Base-by-base conservation (phyloP, 768 basidiomycete species). In the Naganishia antarctica region DNA sequence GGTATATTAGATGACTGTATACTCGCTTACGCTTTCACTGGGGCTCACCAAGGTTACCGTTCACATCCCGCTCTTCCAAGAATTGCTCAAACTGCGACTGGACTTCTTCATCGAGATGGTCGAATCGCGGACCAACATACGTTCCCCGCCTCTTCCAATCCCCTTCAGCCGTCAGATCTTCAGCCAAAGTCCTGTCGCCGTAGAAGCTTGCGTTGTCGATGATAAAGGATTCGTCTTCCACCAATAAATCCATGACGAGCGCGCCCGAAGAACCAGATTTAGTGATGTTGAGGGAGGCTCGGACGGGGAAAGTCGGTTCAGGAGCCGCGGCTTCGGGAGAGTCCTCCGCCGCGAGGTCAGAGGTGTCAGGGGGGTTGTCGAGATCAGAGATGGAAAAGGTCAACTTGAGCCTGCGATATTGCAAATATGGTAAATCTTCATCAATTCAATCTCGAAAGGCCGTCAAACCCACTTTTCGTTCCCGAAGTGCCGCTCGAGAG, bases 111-210 rank as follows among this genome's bases (percentile, higher is more conserved):
- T 98, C 94, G 46, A 98, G 85, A 50, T 90, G 88, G 64, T 92
- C 90, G 72, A 96, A 98, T 85, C 90, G 86, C 58, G 93, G 94
- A 0, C 94, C 94, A 74, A 94, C 85, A 82, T 96, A 98, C 68
- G 89, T 80, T 1, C 89, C 91, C 21, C 92, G 84, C 49, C 93
- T 85, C 76, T 87, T 88, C 91, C 90, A 97, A 80, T 97, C 92
- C 8, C 89, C 87, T 68, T 98, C 91, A 7, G 89, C 86, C 13
- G 85, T 89, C 70, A 89, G 78, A 7, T 87, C 88, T 15, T 84
- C 86, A 13, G 86, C 91, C 13, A 89, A 70, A 71, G 84, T 82
- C 31, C 81, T 79, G 69, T 91, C 89, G 0, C 81, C 76, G 79
- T 94, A 97, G 81, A 82, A 91, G 25, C 73, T 69, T 1, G 92